Evolutionary conservation across 331 rosid species (phyloP).

Genomic region (Pyrus hybrid): DNA sequence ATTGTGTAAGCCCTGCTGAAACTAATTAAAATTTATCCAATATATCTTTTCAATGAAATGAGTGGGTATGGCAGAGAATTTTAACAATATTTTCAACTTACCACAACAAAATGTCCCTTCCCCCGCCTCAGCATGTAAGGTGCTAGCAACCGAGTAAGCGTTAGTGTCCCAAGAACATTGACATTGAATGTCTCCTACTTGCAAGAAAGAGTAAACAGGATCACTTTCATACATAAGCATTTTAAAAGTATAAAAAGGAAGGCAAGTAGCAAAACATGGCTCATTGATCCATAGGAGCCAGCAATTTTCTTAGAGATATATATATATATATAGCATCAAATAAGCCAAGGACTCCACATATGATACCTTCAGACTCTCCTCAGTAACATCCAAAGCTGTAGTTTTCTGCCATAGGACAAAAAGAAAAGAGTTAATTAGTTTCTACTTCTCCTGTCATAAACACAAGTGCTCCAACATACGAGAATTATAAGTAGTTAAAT

Average conservation of each 20-base stretch:
- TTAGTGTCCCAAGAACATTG: constrained; percentile 87
- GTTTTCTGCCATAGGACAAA: constrained; percentile 53
- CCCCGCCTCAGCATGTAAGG: constrained; percentile 90
- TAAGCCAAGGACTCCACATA: neutral
- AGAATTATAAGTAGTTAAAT: neutral
- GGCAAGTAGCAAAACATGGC: neutral
- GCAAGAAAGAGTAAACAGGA: constrained; percentile 7
- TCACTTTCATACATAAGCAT: constrained; percentile 9
- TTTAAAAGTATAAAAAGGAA: neutral
- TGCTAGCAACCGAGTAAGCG: constrained; percentile 71
- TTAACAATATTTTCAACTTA: constrained; percentile 29
- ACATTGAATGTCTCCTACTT: constrained; percentile 72
- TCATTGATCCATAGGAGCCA: neutral
- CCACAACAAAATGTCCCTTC: constrained; percentile 95
- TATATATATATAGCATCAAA: constrained; percentile 1
- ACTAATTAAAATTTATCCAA: neutral
- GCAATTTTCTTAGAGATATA: constrained; percentile 2
- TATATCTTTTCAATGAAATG: neutral
- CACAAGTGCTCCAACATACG: too few species aligned
- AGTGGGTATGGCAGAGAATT: neutral
- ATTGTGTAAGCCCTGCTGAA: neutral
- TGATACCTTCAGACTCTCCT: constrained; percentile 79
- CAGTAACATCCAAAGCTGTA: constrained; percentile 70
- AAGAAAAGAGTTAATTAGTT: neutral
- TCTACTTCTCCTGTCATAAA: too few species aligned